Evolutionary conservation across 2,329 filamentous ascomycete species (phyloP).

Genomic region (Dactylellina sp.): DNA sequence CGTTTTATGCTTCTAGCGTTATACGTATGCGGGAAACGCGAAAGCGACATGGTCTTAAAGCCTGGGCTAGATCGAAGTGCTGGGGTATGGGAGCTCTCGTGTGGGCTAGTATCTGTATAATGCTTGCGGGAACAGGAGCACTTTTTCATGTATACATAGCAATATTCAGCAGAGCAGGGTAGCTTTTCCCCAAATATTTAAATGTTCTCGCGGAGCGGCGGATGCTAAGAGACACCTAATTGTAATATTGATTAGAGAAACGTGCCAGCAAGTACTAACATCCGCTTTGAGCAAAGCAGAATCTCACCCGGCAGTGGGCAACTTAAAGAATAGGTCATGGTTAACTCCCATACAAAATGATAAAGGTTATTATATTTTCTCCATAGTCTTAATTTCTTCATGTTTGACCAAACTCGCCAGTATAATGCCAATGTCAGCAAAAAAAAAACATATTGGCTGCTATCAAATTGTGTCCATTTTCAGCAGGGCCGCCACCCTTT

Average conservation of each 20-base stretch:
- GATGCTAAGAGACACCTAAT: too few relatives aligned
- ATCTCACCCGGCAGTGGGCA: background rate
- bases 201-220: too few relatives aligned
- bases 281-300: background rate
- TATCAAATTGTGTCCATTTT: constrained; percentile 6
- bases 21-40: background rate
- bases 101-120: background rate
- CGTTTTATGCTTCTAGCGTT: background rate
- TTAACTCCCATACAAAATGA: background rate
- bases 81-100: background rate
- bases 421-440: constrained; percentile 13
- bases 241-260: too few relatives aligned
- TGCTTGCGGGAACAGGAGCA: too few relatives aligned
- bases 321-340: constrained; percentile 1
- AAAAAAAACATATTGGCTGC: constrained; percentile 1
- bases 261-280: too few relatives aligned
- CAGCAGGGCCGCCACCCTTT: background rate
- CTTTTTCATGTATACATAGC: too few relatives aligned
- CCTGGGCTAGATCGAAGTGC: background rate
- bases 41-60: background rate
- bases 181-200: too few relatives aligned
- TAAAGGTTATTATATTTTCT: background rate
- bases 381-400: constrained; percentile 10
- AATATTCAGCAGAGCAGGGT: too few relatives aligned
- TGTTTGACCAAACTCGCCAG: constrained; percentile 2